Percentiles rank a stretch among this genome's conserved stretches.
phyloP scores from a whole-genome alignment of 2,329 filamentous ascomycete genomes.

The Monosporascus sp. region DNA sequence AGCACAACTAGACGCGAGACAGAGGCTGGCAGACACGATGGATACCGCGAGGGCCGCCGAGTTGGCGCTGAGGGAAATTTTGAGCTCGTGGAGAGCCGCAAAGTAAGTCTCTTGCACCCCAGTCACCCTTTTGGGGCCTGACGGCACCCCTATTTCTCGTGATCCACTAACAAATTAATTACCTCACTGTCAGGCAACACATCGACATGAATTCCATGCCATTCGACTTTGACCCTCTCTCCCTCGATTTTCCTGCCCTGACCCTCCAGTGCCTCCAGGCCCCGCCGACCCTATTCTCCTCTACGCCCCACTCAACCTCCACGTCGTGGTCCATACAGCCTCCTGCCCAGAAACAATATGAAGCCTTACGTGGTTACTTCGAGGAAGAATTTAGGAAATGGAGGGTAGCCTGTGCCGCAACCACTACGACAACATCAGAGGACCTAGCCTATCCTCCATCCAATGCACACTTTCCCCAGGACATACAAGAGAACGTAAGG shows the following conservation, averaged over 20 bases:
- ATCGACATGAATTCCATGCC: slow-evolving; percentile 51
- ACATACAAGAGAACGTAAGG: slow-evolving; percentile 39
- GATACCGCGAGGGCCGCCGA: slow-evolving; percentile 82
- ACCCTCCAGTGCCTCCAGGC: slow-evolving; percentile 75
- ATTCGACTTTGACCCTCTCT: slow-evolving; percentile 78
- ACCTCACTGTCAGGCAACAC: slow-evolving; percentile 38
- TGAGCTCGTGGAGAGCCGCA: slow-evolving; percentile 76
- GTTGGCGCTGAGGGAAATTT: slow-evolving; percentile 74
- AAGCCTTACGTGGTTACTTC: slow-evolving; percentile 64
- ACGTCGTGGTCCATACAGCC: slow-evolving; percentile 78
- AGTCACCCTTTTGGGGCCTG: not conserved
- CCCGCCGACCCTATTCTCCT: slow-evolving; percentile 76
- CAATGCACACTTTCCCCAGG: slow-evolving; percentile 33
- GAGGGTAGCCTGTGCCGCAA: slow-evolving; percentile 48
- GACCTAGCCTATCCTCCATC: slow-evolving; percentile 46
- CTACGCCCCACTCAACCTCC: slow-evolving; percentile 69
- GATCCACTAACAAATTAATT: slow-evolving; percentile 10
- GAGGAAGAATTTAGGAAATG: slow-evolving; percentile 61
- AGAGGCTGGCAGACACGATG: slow-evolving; percentile 60
- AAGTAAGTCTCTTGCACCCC: slow-evolving; percentile 51
- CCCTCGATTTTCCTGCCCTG: slow-evolving; percentile 80
- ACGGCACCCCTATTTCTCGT: not conserved
- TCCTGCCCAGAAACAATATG: slow-evolving; percentile 67
- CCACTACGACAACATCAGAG: slow-evolving; percentile 43
- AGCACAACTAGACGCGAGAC: slow-evolving; percentile 57